Evolutionary conservation across 345 rosid genomes (phyloP).

Genomic region (Leavenworthia alabamica): DNA sequence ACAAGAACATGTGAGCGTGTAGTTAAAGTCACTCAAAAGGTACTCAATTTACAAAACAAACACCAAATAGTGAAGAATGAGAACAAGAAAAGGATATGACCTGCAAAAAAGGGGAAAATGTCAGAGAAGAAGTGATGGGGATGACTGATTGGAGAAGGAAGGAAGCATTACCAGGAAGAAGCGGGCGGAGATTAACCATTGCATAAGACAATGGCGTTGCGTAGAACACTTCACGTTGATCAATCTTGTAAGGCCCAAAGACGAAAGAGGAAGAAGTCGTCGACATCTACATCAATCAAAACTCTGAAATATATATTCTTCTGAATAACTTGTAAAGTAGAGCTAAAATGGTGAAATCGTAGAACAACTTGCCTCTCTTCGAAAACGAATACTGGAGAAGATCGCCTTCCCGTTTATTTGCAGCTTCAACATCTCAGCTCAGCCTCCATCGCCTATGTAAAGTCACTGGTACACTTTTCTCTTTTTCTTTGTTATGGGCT

Average conservation of each 20-base stretch:
- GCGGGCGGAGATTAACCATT: slow-evolving; percentile 84
- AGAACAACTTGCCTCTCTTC: slow-evolving; percentile 18
- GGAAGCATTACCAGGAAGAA: slow-evolving; percentile 53
- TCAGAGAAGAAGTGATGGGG: neutral
- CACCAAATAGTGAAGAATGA: neutral
- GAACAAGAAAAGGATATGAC: slow-evolving; percentile 93
- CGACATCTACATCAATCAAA: slow-evolving; percentile 34
- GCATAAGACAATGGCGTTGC: slow-evolving; percentile 63
- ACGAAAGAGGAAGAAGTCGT: slow-evolving; percentile 24
- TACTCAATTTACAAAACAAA: neutral
- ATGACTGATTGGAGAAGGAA: neutral
- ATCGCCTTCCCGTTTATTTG: slow-evolving; percentile 30
- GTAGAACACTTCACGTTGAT: slow-evolving; percentile 71
- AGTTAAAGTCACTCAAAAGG: slow-evolving; percentile 47
- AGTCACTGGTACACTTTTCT: neutral
- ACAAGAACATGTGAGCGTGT: slow-evolving; percentile 68
- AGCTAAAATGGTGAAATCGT: neutral
- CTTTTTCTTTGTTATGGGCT: slow-evolving; percentile 1
- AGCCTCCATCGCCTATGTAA: slow-evolving; percentile 23
- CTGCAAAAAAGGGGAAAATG: slow-evolving; percentile 36
- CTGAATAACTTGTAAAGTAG: neutral
- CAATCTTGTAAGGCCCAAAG: slow-evolving; percentile 73
- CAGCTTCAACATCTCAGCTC: slow-evolving; percentile 29
- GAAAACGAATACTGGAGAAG: slow-evolving; percentile 16
- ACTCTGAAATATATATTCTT: neutral